Conservation (phyloP, 1,139 yeast genomes). For the Blastobotrys persicus region DNA sequence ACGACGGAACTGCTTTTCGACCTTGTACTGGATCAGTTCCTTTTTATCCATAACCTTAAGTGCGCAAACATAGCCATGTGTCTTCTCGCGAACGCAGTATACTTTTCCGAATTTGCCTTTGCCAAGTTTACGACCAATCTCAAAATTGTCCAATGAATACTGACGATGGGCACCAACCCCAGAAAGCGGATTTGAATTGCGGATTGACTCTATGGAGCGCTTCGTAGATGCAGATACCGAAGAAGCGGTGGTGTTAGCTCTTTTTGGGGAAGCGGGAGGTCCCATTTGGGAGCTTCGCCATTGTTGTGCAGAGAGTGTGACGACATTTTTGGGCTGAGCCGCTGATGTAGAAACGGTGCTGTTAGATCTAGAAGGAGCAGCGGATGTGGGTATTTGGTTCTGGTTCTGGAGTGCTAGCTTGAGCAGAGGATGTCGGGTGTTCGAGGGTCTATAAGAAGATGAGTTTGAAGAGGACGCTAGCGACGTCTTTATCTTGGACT, state of each 20-base stretch:
- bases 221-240: conserved; percentile 10
- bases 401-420: conserved; percentile 34
- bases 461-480: conserved; percentile 8
- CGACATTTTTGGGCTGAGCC: conserved; percentile 22
- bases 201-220: conserved; percentile 18
- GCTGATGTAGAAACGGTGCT: conserved; percentile 14
- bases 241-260: conserved; percentile 13
- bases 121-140: conserved; percentile 83
- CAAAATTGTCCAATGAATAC: conserved; percentile 61
- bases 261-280: conserved; percentile 24
- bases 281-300: conserved; percentile 28
- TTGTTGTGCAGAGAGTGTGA: conserved; percentile 27
- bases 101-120: conserved; percentile 94
- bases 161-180: conserved; percentile 30
- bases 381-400: conserved; percentile 24
- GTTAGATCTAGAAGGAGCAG: conserved; percentile 5
- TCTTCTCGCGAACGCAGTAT: conserved; percentile 77
- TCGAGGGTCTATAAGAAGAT: conserved; percentile 3
- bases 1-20: conserved; percentile 84
- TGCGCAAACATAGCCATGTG: conserved; percentile 80
- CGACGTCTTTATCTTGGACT: conserved; percentile 10
- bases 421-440: conserved; percentile 30
- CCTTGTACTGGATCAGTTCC: conserved; percentile 69
- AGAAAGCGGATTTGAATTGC: conserved; percentile 30
- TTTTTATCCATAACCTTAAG: conserved; percentile 84